A percentile compares a stretch with the other conserved stretches of the same genome.
phyloP scores from a whole-genome alignment of 2,329 filamentous ascomycete genomes.

The Nigrospora oryzae region DNA sequence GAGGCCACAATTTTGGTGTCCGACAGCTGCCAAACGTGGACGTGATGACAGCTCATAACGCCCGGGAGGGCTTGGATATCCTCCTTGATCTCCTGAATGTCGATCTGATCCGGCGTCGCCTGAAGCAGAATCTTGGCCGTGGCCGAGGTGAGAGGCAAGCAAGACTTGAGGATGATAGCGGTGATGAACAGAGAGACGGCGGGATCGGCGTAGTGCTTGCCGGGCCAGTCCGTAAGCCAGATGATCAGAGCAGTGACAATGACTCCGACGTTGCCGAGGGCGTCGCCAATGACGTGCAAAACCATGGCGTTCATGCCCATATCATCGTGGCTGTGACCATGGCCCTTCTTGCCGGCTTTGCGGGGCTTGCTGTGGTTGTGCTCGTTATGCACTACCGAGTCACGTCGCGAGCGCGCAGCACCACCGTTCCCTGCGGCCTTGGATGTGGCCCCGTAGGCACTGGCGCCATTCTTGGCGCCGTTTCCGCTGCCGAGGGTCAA shows the following conservation, averaged over 20 bases:
- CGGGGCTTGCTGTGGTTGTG: slow-evolving; percentile 78
- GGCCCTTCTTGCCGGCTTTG: slow-evolving; percentile 29
- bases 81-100: slow-evolving; percentile 81
- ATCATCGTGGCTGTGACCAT: slow-evolving; percentile 74
- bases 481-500: slow-evolving; percentile 18
- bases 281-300: slow-evolving; percentile 71
- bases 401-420: slow-evolving; percentile 25
- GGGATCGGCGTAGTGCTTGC: slow-evolving; percentile 83
- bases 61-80: slow-evolving; percentile 82
- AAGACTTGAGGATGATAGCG: slow-evolving; percentile 63
- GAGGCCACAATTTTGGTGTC: slow-evolving; percentile 92
- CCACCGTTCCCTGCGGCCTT: background rate
- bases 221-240: slow-evolving; percentile 77
- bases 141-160: slow-evolving; percentile 70
- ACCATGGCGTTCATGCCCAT: slow-evolving; percentile 92
- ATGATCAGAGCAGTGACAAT: slow-evolving; percentile 80
- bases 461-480: slow-evolving; percentile 15
- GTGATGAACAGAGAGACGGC: slow-evolving; percentile 92
- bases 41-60: slow-evolving; percentile 84
- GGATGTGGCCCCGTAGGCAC: slow-evolving; percentile 16
- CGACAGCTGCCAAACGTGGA: slow-evolving; percentile 96
- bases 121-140: slow-evolving; percentile 86
- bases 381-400: slow-evolving; percentile 52
- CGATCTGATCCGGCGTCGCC: slow-evolving; percentile 82
- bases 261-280: slow-evolving; percentile 78